Base-by-base conservation (phyloP, 371 early-diverging fungal genomes). In the Mortierella sp. region DNA sequence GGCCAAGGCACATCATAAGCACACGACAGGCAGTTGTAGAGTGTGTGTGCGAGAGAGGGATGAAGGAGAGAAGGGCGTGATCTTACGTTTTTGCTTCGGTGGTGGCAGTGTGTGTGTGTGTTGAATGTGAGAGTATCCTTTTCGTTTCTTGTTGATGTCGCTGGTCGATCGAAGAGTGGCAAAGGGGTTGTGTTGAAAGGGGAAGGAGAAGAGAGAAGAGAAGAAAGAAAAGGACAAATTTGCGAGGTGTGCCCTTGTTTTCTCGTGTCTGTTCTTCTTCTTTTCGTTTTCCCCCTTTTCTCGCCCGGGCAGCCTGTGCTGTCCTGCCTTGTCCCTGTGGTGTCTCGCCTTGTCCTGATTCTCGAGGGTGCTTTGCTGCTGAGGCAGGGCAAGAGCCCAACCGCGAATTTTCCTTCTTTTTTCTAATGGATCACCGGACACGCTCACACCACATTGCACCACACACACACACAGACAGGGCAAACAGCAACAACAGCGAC, bases 161-260 rank as follows among this genome's bases (percentile, higher is more conserved):
- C 34, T 64, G 40, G 61, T 64, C 64, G 64, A 64, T 64, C 64
- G 40, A 37, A 61, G 37, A 21, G 64, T 64, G 64, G 64, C 64
- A 64, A 64, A 64, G 64, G 64, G 64, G 64, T 46, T 10, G 61
- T 34, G 37, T 34, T 34, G 31, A 21, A 40, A 64, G 31, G 31
- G 9, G 34, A 37, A 10, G 31, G 19, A 5, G 6, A 26, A 31
- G 16, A 14, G 2, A 31, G 26, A 57, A 11, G 14, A n/a, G 5
- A 10, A 8, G 2, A 57, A 28, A 57, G n/a, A n/a, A 54, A 10
- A 55, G 26, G 26, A 57, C 26, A 53, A 24, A 53, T 21, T 53
- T 57, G 57, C 14, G 26, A 26, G 57, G 26, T 59, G 59, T 59
- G 59, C 31, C 26, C 57, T 53, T 53, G 26, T 28, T 57, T 57